Evolutionary conservation across 2,329 filamentous ascomycete genomes (phyloP).

Genomic region (Colletotrichum limetticola): DNA sequence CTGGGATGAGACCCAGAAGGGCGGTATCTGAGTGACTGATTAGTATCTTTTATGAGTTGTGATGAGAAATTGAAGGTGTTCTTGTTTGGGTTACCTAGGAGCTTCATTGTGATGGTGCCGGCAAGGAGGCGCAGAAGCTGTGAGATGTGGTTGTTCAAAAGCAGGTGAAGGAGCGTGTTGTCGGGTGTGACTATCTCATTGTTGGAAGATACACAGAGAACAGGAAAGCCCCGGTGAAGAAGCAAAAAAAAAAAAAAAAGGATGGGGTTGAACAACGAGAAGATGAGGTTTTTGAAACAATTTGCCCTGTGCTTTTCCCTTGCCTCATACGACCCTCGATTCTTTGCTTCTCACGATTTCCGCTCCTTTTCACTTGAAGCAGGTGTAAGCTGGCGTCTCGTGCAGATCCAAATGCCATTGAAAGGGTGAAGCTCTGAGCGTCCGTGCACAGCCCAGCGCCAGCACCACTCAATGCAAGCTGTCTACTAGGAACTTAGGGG

Average conservation of each 20-base stretch:
- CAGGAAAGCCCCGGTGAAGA: background rate
- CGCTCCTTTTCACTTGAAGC: constrained; percentile 3
- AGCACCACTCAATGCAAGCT: background rate
- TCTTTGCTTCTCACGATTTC: constrained; percentile 17
- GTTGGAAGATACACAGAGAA: background rate
- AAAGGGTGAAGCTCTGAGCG: constrained; percentile 12
- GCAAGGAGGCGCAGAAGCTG: background rate
- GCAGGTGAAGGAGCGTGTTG: background rate
- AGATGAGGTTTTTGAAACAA: constrained; percentile 10
- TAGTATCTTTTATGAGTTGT: background rate
- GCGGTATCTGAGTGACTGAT: constrained; percentile 52
- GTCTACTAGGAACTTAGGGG: background rate
- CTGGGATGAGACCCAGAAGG: constrained; percentile 68
- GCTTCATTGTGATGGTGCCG: constrained; percentile 36
- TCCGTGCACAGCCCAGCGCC: constrained; percentile 19
- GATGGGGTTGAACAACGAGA: background rate
- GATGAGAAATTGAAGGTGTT: background rate
- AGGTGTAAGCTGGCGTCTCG: constrained; percentile 34
- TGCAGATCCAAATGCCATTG: constrained; percentile 23
- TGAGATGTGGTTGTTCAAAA: background rate
- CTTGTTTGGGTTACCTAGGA: constrained; percentile 30
- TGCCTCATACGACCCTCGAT: constrained; percentile 12
- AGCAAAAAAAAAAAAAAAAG: background rate
- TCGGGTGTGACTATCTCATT: background rate
- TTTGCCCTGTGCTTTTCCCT: constrained; percentile 33